phyloP scores from a whole-genome alignment of 1,284 basidiomycete genomes.

The Gymnopus androsaceus region DNA sequence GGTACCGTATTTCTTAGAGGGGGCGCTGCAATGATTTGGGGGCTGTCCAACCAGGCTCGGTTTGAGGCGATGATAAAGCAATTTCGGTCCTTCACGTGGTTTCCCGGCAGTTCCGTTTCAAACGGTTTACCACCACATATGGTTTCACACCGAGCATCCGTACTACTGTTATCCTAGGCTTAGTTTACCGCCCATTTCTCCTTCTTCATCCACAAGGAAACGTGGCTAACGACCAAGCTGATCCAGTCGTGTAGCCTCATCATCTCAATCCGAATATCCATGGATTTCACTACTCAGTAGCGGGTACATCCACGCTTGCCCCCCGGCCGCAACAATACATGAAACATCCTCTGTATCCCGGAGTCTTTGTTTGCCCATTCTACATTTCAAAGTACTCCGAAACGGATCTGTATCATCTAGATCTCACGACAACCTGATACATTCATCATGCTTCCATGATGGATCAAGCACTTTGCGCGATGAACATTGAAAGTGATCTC shows the following conservation, averaged over 20 bases:
- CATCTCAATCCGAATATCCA: too few relatives aligned
- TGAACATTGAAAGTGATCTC: constrained; percentile 1
- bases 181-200: too few relatives aligned
- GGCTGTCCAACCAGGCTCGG: constrained; percentile 7
- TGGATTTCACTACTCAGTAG: too few relatives aligned
- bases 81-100: neutral
- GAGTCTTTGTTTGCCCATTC: neutral
- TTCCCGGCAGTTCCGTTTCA: neutral
- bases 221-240: too few relatives aligned
- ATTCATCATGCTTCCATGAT: constrained; percentile 2
- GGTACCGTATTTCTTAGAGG: constrained; percentile 1
- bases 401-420: constrained; percentile 7
- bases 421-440: constrained; percentile 7
- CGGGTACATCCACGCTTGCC: too few relatives aligned
- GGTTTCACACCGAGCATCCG: too few relatives aligned
- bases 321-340: too few relatives aligned
- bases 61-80: constrained; percentile 1
- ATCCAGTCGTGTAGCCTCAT: too few relatives aligned
- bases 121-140: neutral
- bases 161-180: too few relatives aligned
- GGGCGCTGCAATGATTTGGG: constrained; percentile 2
- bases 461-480: neutral
- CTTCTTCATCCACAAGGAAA: too few relatives aligned
- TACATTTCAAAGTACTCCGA: neutral
- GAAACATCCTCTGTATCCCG: neutral